Evolutionary conservation across 169 alveolate species (phyloP).

Genomic region (Toxoplasma gondii): DNA sequence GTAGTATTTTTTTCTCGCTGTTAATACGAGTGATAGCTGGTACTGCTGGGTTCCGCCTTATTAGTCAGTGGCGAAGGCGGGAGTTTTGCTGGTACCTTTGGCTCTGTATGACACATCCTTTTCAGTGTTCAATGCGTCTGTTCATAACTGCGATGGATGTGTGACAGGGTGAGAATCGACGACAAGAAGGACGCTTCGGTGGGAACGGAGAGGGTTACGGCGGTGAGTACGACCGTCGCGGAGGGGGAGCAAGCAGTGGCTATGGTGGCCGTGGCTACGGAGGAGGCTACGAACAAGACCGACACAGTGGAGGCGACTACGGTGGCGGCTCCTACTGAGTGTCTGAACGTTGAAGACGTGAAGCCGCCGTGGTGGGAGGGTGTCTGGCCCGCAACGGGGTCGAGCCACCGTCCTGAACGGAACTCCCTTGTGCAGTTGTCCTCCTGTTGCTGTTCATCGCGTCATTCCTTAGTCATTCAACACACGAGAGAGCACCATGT

Average conservation of each 20-base stretch:
- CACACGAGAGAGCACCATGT: no score
- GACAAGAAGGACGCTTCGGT: conserved; percentile 1
- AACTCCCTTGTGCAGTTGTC: not conserved
- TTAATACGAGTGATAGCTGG: no score
- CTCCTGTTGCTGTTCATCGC: no score
- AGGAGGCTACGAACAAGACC: conserved; percentile 4
- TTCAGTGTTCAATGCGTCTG: no score
- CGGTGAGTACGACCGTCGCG: not conserved
- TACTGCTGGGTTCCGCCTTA: not conserved
- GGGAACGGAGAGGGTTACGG: conserved; percentile 4
- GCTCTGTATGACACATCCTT: no score
- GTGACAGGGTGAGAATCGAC: conserved; percentile 35
- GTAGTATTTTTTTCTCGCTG: no score
- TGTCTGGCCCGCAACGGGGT: not conserved
- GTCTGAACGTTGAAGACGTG: not conserved
- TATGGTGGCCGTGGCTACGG: conserved; percentile 27
- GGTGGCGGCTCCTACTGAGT: not conserved
- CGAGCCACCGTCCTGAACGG: not conserved
- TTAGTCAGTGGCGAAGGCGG: conserved; percentile 35
- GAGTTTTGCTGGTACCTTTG: no score
- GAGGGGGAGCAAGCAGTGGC: conserved; percentile 22
- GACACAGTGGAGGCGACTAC: not conserved
- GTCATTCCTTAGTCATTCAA: no score
- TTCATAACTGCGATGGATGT: not conserved
- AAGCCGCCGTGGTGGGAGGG: not conserved